Evolutionary conservation across 2,329 filamentous ascomycete species (phyloP).

Genomic region (Aspergillus texensis): DNA sequence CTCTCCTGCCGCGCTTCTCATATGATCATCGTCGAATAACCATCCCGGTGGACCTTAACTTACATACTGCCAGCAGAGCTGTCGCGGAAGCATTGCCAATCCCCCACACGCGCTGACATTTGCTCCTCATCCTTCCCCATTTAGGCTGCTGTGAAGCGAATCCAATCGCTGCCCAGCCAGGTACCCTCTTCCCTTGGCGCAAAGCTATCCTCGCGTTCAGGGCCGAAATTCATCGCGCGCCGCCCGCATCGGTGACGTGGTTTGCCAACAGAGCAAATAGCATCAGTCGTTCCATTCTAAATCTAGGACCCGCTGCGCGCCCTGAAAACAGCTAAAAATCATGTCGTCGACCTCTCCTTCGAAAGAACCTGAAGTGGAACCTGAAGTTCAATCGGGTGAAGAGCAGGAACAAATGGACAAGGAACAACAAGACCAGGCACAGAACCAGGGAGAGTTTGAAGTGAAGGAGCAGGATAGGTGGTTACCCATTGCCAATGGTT

Average conservation of each 20-base stretch:
- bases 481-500: conserved; percentile 99
- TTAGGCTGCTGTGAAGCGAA: conserved; percentile 41
- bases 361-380: conserved; percentile 86
- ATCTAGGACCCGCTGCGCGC: conserved; percentile 38
- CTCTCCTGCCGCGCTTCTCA: conserved; percentile 21
- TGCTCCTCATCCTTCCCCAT: conserved; percentile 20
- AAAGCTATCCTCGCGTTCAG: conserved; percentile 28
- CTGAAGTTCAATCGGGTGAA: conserved; percentile 90
- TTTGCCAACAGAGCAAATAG: conserved; percentile 45
- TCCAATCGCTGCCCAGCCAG: conserved; percentile 39
- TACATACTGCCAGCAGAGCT: conserved; percentile 30
- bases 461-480: conserved; percentile 99
- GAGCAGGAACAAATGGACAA: conserved; percentile 86
- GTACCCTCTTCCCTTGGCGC: conserved; percentile 28
- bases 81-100: conserved; percentile 33
- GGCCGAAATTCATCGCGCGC: conserved; percentile 29
- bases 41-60: conserved; percentile 26
- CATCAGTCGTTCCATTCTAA: conserved; percentile 37
- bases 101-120: conserved; percentile 32
- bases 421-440: conserved; percentile 67
- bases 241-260: conserved; percentile 48
- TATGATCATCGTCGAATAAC: conserved; percentile 22
- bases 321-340: conserved; percentile 63
- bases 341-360: conserved; percentile 96
- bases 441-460: conserved; percentile 87